Base-by-base conservation (phyloP, 2,329 filamentous ascomycete species). In the Rhynchosporium agropyri region DNA sequence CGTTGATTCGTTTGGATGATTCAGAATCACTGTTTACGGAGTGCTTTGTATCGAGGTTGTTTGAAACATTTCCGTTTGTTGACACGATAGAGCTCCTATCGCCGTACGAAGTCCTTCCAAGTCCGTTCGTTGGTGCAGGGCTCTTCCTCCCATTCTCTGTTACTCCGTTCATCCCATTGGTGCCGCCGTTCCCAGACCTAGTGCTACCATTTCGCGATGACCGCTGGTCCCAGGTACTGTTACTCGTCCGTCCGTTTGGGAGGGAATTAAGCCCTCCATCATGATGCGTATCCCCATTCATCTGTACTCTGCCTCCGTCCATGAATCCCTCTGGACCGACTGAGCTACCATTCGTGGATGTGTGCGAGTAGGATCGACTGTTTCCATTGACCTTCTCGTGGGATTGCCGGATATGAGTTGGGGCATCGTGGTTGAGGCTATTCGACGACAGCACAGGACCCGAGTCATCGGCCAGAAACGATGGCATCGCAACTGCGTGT, bases 221-320 rank as follows among this genome's bases (percentile, higher is more conserved):
- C 50, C 65, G 69, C 49, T 72, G 65, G 48, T 75, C 73, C 71
- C 71, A 74, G 56, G 71, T 78, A 66, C 79, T 81, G 45, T 74
- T 76, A 56, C 77, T 78, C 62, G 80, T 78, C 69, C 79, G 80
- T 67, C 82, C 84, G 73, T 88, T 87, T 69, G 83, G 81, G 72
- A 85, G 72, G 43, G 84, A 81, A 75, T 80, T 84, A 77, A 87
- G 83, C 76, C 82, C 87, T 72, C 84, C 82, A 55, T 74, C 71
- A 60, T 67, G 67, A 20, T 64, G 59, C 60, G 68, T 65, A 54
- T 73, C 71, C 26, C 72, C 73, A 69, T 73, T 74, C 63, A 65
- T 63, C 31, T 67, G 67, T 15, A 60, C 43, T 45, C 66, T 65
- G 13, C 58, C 64, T n/a, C 59, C 66, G 58, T 75, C 70, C 33